Percentiles rank a stretch among this genome's conserved stretches.
These are phyloP conservation scores for Diutina neorugosa DNA, from an alignment of 1,139 yeast species.

Conservation along the genomic window DNA sequence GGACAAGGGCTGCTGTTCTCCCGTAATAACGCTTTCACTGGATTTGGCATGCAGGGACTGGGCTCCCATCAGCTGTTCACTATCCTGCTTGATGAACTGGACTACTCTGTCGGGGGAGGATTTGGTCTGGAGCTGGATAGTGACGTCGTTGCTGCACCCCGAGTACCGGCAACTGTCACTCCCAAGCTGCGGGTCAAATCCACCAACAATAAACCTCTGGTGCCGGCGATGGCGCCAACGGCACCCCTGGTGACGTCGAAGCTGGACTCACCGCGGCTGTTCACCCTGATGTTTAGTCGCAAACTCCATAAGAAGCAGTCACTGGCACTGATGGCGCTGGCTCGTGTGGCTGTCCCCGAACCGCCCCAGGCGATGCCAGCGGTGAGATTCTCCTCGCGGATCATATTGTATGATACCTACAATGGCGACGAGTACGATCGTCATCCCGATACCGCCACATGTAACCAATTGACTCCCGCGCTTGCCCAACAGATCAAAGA, in stretches of 20 bases:
- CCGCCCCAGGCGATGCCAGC: conserved; percentile 10
- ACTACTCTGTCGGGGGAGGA: neutral
- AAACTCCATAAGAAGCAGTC: conserved; percentile 13
- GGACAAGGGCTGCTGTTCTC: neutral
- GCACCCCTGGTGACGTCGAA: neutral
- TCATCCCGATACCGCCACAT: conserved; percentile 86
- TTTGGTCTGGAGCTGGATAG: conserved; percentile 3
- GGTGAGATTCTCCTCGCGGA: conserved; percentile 76
- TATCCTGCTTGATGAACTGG: neutral
- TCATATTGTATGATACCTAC: conserved; percentile 79
- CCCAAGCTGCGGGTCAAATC: neutral
- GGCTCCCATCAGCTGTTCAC: neutral
- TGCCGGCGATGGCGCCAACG: neutral
- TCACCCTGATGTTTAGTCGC: conserved; percentile 20
- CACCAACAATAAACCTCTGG: neutral
- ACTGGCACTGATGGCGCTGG: conserved; percentile 7
- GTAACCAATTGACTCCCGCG: conserved; percentile 81
- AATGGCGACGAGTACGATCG: conserved; percentile 82
- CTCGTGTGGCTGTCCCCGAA: conserved; percentile 5
- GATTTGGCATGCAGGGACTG: neutral
- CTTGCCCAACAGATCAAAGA: conserved; percentile 82
- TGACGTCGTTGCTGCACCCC: neutral
- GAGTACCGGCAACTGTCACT: neutral
- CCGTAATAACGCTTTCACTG: neutral
- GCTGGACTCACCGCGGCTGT: conserved; percentile 15